Percentiles rank a stretch among this genome's conserved stretches.
phyloP scores from a whole-genome alignment of 2,329 filamentous ascomycete genomes.

The Colletotrichum musicola region DNA sequence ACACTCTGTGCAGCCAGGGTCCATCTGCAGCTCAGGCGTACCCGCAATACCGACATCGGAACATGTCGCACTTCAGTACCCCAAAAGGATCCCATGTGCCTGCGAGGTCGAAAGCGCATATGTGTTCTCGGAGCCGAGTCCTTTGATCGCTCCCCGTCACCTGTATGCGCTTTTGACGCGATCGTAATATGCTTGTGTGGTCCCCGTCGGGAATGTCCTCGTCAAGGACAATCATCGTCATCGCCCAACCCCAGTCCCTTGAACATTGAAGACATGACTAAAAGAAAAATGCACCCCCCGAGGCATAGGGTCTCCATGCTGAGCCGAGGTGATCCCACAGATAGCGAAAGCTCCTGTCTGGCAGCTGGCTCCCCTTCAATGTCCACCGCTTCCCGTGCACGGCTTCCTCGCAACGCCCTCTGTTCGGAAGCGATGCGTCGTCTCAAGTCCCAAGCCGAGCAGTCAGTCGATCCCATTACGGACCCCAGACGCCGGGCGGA shows the following conservation, averaged over 20 bases:
- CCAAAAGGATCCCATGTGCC: background rate
- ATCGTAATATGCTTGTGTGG: background rate
- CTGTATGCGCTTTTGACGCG: background rate
- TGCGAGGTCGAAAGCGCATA: constrained; percentile 20
- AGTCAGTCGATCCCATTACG: background rate
- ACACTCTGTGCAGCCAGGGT: background rate
- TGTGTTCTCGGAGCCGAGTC: background rate
- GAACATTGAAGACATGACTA: constrained; percentile 25
- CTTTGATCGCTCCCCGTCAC: background rate
- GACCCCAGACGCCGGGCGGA: background rate
- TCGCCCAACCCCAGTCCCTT: constrained; percentile 9
- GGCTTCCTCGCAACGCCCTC: constrained; percentile 7
- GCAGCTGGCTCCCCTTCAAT: constrained; percentile 4
- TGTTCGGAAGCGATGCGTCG: background rate
- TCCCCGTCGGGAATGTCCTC: constrained; percentile 7
- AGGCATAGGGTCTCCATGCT: constrained; percentile 14
- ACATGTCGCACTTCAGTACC: background rate
- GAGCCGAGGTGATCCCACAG: constrained; percentile 2
- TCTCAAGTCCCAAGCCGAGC: background rate
- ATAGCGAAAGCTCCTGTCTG: constrained; percentile 12
- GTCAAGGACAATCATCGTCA: constrained; percentile 5
- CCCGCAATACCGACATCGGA: constrained; percentile 26
- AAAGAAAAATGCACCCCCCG: constrained; percentile 14
- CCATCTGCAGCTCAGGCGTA: constrained; percentile 8
- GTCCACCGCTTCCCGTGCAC: constrained; percentile 16